phyloP scores from a whole-genome alignment of 345 rosid species.

The Boechera retrofracta region DNA sequence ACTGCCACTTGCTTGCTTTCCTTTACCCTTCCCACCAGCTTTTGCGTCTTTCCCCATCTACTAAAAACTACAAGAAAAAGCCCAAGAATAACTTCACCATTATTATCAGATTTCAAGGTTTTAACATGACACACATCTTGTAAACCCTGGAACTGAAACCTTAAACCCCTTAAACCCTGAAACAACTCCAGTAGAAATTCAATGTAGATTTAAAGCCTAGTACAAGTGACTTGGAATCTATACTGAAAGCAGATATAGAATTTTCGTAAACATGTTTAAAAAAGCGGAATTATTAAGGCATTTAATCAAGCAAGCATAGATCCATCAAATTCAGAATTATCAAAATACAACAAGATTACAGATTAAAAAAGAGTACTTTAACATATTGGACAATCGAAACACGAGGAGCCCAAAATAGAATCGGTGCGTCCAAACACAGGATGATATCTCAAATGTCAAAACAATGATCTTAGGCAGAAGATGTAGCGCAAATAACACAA shows the following conservation, averaged over 20 bases:
- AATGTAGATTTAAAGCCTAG: not conserved
- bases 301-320: conserved; percentile 16
- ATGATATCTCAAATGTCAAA: not conserved
- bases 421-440: not conserved
- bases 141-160: conserved; percentile 26
- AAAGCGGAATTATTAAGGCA: not conserved
- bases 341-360: conserved; percentile 11
- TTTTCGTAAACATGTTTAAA: not conserved
- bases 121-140: not conserved
- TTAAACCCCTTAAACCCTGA: conserved; percentile 35
- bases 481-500: not conserved
- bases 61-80: not conserved
- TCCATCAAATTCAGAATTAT: conserved; percentile 25
- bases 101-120: not conserved
- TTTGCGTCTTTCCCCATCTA: conserved; percentile 77
- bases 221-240: conserved; percentile 18
- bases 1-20: conserved; percentile 76
- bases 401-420: conserved; percentile 4
- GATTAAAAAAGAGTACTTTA: not conserved
- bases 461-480: not conserved
- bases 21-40: conserved; percentile 84
- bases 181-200: conserved; percentile 4
- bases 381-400: not conserved
- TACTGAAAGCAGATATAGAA: conserved; percentile 17
- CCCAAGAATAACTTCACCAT: not conserved